Base-by-base conservation (phyloP, 768 basidiomycete genomes). In the Russula abietina region DNA sequence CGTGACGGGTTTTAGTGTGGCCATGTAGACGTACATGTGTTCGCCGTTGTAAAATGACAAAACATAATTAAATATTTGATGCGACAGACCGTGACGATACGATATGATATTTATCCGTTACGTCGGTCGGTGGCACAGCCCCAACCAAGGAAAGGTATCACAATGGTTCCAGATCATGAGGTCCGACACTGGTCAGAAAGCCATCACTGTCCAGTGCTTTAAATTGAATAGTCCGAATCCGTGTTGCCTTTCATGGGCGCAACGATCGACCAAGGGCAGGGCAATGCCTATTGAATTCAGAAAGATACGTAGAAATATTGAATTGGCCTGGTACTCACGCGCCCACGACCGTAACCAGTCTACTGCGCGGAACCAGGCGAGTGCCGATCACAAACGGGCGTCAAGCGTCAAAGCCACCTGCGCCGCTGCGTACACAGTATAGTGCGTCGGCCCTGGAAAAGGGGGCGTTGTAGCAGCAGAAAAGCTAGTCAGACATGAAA, bases 1-100 rank as follows among this genome's bases (percentile, higher is more conserved):
- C 59, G 52, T 36, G 52, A 46, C 43, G 46, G 43, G 52, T 54
- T 54, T 26, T 60, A 10, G 52, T 53, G 59, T 54, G 59, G 59
- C 51, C 59, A 45, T 60, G 52, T 26, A 28, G 24, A 33, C n/a
- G 22, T 22, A 22, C 32, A 45, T 45, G 41, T 43, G 43, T 38
- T 22, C 46, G 43, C n/a, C 24, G 56, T 52, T 16, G 33, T 57
- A 46, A 59, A 52, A 38, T 52, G 11, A 51, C n/a, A 14, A 22
- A 33, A 52, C 32, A 19, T n/a, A 50, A 33, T 32, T 41, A 46
- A 46, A 10, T 12, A 33, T 32, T 32, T 32, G 51, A 52, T 30
- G 32, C 32, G 32, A 28, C 4, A 9, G 1, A 17, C 38, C 38
- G 38, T 39, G 38, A 39, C 24, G 32, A 62, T 30, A 39, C 24